Conservation (phyloP, 148 eudicot genomes). For the Heliosperma pusillum region DNA sequence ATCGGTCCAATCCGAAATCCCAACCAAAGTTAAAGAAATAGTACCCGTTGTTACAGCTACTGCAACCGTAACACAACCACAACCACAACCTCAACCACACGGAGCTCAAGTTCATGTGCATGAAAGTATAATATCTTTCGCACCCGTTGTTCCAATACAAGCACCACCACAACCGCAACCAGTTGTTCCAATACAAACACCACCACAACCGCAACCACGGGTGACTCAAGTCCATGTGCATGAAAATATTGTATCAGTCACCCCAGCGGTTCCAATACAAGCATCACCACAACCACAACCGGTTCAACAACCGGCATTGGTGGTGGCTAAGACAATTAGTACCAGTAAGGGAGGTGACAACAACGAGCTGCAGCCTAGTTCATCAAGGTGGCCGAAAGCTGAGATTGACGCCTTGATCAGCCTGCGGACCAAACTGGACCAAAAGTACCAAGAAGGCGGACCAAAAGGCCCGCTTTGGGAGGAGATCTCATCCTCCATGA, state of each 20-base stretch:
- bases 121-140: neutral
- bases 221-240: neutral
- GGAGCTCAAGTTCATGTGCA: neutral
- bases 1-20: neutral
- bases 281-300: slow-evolving; percentile 7
- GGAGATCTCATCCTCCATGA: slow-evolving; percentile 62
- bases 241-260: neutral
- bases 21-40: slow-evolving; percentile 5
- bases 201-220: neutral
- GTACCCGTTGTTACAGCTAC: too few species aligned
- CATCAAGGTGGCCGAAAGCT: slow-evolving; percentile 75
- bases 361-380: slow-evolving; percentile 21
- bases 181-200: slow-evolving; percentile 9
- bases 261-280: neutral
- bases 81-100: neutral
- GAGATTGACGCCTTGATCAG: slow-evolving; percentile 63
- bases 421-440: slow-evolving; percentile 52
- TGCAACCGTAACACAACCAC: too few species aligned
- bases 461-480: slow-evolving; percentile 89
- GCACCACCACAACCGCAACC: neutral
- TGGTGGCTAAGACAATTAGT: neutral
- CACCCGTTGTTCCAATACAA: neutral
- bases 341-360: neutral
- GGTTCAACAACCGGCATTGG: slow-evolving; percentile 1
- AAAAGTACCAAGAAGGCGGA: slow-evolving; percentile 60